Conservation (phyloP, 345 rosid genomes). For the Camelina neglecta region DNA sequence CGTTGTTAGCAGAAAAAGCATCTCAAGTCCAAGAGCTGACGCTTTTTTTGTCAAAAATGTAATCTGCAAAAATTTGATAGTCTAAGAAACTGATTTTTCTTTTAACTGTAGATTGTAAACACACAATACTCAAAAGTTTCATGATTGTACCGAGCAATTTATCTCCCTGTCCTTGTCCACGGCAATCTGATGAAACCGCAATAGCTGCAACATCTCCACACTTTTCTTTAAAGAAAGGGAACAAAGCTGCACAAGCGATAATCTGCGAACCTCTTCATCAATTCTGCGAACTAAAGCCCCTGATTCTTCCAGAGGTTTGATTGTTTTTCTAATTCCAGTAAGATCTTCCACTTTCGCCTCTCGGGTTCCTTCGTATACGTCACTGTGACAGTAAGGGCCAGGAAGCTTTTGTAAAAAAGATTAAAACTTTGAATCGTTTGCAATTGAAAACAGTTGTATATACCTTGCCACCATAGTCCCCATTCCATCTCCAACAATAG, state of each 20-base stretch:
- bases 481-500: too few relatives aligned
- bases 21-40: conserved; percentile 68
- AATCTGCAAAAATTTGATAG: conserved; percentile 55
- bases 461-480: too few relatives aligned
- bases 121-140: neutral
- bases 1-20: conserved; percentile 82
- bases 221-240: conserved; percentile 75
- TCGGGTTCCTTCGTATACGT: too few relatives aligned
- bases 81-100: neutral
- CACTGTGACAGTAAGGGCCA: too few relatives aligned
- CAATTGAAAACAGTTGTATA: too few relatives aligned
- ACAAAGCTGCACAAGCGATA: conserved; percentile 69
- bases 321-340: too few relatives aligned
- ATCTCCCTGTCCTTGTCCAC: conserved; percentile 98
- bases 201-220: conserved; percentile 96
- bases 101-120: neutral
- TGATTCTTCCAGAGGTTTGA: too few relatives aligned
- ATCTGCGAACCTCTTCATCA: too few relatives aligned
- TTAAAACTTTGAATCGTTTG: too few relatives aligned
- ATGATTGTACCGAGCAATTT: conserved; percentile 76
- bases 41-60: conserved; percentile 75
- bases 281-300: too few relatives aligned
- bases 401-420: too few relatives aligned
- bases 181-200: conserved; percentile 90
- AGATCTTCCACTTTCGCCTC: too few relatives aligned